Base-by-base conservation (phyloP, 805 yeast genomes). In the Nakazawaea anatomiae region DNA sequence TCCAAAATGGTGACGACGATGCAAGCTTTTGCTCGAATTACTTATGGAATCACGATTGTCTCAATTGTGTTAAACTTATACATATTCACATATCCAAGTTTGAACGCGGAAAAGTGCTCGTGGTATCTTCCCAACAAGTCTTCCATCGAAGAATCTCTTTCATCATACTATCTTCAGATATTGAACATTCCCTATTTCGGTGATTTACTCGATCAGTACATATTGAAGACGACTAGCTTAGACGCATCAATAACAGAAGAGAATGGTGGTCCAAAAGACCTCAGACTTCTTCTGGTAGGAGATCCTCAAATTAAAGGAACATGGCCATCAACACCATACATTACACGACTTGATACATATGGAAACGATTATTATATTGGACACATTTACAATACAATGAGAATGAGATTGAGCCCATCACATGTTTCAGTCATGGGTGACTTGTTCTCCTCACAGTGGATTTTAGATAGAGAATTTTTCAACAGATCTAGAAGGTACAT, bases 301-400 rank as follows among this genome's bases (percentile, higher is more conserved):
- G 99, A 94, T 62, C 99, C 99, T 0, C 99, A 94, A 70, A 91
- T 94, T 65, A 87, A 92, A 55, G 99, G 99, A 2, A 80, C 83
- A 58, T 83, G 89, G 86, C 79, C 77, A 6, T 70, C 73, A 29
- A 85, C 96, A 1, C 79, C 84, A 11, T 82, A 83, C 60, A 72
- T 88, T 52, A 85, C 87, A 53, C 68, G 89, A 47, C 69, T 94
- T 29, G 99, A 94, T 62, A 86, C 87, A 50, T 85, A 67, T 61
- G 99, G 97, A 2, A 94, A 94, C 69, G 99, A 94, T 69, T 77
- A 80, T 57, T 94, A 85, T 61, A 69, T 94, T 54, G 95, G 96
- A 1, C 97, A 91, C 60, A 84, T 92, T 28, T 89, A 85, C 64
- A 59, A 66, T 3, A 76, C 79, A 5, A 82, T 92, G 87, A 76